Base-by-base conservation (phyloP, 192 early-diverging fungal species). In the Paraglomus brasilianum region DNA sequence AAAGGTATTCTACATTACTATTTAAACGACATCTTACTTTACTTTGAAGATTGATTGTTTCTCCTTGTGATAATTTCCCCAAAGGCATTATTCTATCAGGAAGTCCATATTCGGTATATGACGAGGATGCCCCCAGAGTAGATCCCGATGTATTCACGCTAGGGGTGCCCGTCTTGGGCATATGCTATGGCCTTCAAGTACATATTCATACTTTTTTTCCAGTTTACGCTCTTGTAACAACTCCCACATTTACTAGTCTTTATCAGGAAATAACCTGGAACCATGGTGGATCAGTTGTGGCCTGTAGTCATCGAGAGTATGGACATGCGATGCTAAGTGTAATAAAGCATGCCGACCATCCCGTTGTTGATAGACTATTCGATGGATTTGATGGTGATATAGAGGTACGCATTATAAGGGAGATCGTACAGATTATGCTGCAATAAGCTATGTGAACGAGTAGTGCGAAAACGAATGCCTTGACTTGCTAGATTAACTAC, bases 111-210 rank as follows among this genome's bases (percentile, higher is more conserved):
- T 97, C 95, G 44, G 95, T 99, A 66, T 97, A 94, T 78, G 97
- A 96, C 70, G 78, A 86, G 7, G 97, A 91, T 74, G 88, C 95
- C 21, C 97, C 97, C 21, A 93, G 95, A 74, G 91, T 97, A 30
- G 97, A 99, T 76, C 85, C 89, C 17, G 92, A 84, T 67, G 85
- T 96, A 49, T 97, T 95, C 82, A 84, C 87, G 49, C 82, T 95
- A 30, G 91, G 89, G 60, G 88, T 95, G 41, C 95, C 97, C 15
- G 84, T 97, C 36, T 87, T 99, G 38, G 97, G 97, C 75, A 99
- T 99, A 78, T 99, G 97, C 84, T 99, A 97, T 71, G 97, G 97
- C 60, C 86, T 99, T 71, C 97, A 98, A 76, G 84, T 84, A 78
- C n/a, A 19, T 55, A 9, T 14, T 17, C 6, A 22, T 21, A 8